Base-by-base conservation (phyloP, 2,329 filamentous ascomycete species). In the Aspergillus pseudoterreus region DNA sequence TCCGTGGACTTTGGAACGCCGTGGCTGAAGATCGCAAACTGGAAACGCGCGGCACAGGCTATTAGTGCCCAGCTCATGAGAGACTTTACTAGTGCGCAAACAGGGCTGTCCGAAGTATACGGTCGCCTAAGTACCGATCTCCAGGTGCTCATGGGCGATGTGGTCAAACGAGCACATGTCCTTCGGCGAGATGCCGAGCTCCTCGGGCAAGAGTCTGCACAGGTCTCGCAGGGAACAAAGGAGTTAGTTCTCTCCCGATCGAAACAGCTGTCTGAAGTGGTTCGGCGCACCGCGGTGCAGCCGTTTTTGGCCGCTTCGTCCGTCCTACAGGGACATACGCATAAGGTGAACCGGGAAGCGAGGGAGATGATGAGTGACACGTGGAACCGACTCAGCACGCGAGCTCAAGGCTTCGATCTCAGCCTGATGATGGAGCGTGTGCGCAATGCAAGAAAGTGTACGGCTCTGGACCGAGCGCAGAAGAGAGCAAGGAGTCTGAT, bases 11-110 rank as follows among this genome's bases (percentile, higher is more conserved):
- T 75, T 57, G 74, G 72, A 27, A 72, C 68, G 3, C 74, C 74
- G 4, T 79, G 75, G 74, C 57, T 76, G 52, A 78, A 75, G 56
- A 68, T 74, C 53, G 67, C 65, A 17, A 73, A 69, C 30, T 78
- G 76, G 75, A 77, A 74, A 54, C 66, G 64, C 45, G 71, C 69
- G 21, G 71, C 71, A 2, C 65, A 66, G 4, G 54, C 50, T 8
- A 55, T 75, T 19, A 70, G 70, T 12, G 63, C 64, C 2, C 65
- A 73, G 41, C 48, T 75, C 8, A 57, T 58, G 27, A 68, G 63
- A 45, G 73, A 76, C 42, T 56, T 74, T 17, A 64, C 55, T 12
- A 63, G 56, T 4, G 70, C 73, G 12, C 71, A 75, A 48, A 70
- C 59, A 2, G 67, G 68, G 15, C 59, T 75, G 21, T 65, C 64